Conservation (phyloP, 73 alveolate species). For the Durusdinium trenchii region DNA sequence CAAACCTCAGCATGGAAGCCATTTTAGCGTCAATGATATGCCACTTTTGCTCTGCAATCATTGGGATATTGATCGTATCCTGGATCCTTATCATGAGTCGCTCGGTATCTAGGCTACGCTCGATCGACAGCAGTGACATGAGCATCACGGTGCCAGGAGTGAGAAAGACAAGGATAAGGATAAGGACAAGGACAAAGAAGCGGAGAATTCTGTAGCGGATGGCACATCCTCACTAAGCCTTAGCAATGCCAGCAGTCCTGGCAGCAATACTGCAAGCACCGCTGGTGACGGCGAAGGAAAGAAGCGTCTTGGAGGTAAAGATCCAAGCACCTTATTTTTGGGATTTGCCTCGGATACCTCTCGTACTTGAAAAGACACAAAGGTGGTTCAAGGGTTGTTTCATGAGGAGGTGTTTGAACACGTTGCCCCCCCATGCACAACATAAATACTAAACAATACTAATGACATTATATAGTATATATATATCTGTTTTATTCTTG, state of each 20-base stretch:
- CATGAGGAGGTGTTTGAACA: background rate
- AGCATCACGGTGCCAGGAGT: no score
- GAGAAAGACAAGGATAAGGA: no score
- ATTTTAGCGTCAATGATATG: no score
- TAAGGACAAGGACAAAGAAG: no score
- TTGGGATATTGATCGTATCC: no score
- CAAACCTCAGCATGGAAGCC: no score
- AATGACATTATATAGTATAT: background rate
- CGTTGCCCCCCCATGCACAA: no score
- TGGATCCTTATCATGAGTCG: no score
- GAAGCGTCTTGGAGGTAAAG: background rate
- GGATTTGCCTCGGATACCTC: background rate
- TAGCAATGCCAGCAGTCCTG: constrained; percentile 34
- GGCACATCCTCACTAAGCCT: background rate
- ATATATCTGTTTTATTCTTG: background rate
- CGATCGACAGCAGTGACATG: no score
- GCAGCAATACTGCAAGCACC: background rate
- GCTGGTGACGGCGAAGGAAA: background rate
- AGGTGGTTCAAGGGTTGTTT: background rate
- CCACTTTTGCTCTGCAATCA: no score
- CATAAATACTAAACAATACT: background rate
- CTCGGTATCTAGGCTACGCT: no score
- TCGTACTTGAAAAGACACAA: no score
- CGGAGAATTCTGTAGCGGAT: background rate
- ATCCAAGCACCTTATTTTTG: background rate